phyloP scores from a whole-genome alignment of 2,329 filamentous ascomycete species.

The Aspergillus ruber region DNA sequence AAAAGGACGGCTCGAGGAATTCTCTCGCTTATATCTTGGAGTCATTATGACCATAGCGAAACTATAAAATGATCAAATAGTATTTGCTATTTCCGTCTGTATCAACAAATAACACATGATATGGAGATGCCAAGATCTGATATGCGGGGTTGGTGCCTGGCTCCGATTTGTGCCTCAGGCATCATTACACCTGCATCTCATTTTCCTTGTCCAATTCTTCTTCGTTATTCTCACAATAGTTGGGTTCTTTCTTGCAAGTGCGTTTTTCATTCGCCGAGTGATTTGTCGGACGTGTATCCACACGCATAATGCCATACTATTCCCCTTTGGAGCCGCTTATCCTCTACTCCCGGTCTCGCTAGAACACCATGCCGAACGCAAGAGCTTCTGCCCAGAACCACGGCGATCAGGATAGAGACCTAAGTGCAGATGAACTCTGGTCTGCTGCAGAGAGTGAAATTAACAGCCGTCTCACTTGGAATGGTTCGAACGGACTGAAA shows the following conservation, averaged over 20 bases:
- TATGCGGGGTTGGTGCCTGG: not conserved
- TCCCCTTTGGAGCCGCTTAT: not conserved
- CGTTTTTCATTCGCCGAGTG: not conserved
- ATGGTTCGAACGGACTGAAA: constrained; percentile 25
- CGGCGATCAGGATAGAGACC: constrained; percentile 21
- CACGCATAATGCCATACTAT: not conserved
- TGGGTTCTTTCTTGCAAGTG: not conserved
- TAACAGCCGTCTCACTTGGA: constrained; percentile 17
- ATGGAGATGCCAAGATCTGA: not conserved
- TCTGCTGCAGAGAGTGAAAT: constrained; percentile 31
- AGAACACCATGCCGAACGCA: constrained; percentile 30
- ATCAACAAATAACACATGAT: not conserved
- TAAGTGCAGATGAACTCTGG: constrained; percentile 29
- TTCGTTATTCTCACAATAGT: not conserved
- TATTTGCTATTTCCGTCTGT: no score
- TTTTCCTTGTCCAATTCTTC: not conserved
- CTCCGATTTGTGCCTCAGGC: not conserved
- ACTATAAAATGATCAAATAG: no score
- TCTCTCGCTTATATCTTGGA: no score
- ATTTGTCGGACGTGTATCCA: constrained; percentile 1
- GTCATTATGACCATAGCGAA: no score
- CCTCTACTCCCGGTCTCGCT: constrained; percentile 24
- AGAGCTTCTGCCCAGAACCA: constrained; percentile 15
- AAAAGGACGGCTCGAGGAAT: not conserved
- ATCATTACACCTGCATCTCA: not conserved